Conservation (phyloP, 768 basidiomycete genomes). For the Cystobasidium onofrii region DNA sequence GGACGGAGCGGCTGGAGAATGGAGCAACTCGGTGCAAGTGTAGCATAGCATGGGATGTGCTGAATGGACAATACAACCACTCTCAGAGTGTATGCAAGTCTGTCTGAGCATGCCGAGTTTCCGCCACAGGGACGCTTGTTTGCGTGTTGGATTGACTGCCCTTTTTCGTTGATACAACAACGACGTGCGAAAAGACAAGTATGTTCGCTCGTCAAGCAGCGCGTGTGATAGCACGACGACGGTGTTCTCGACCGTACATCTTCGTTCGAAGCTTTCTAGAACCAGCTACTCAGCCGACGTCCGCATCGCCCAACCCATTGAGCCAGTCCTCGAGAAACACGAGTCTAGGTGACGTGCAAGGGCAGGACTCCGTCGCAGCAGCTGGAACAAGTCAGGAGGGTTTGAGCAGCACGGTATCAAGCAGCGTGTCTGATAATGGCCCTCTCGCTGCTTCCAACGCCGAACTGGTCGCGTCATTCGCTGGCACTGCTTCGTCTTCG, state of each 20-base stretch:
- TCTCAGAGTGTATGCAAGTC: no score
- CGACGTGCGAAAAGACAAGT: no score
- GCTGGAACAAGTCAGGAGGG: background rate
- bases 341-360: background rate
- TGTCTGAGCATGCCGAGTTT: no score
- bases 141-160: background rate
- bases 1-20: constrained; percentile 14
- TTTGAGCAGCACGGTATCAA: background rate
- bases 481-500: background rate
- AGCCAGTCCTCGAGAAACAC: background rate
- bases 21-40: constrained; percentile 21
- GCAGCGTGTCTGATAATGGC: background rate
- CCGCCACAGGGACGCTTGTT: background rate
- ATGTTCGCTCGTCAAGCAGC: background rate
- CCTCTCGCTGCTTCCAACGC: background rate
- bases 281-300: background rate
- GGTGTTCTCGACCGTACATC: background rate
- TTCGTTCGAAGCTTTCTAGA: background rate
- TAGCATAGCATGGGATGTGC: background rate
- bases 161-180: no score
- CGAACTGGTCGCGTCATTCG: background rate
- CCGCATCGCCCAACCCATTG: background rate
- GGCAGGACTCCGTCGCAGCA: background rate
- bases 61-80: background rate
- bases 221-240: background rate